phyloP scores from a whole-genome alignment of 805 yeast genomes.

The Nakazawaea molendinolei region DNA sequence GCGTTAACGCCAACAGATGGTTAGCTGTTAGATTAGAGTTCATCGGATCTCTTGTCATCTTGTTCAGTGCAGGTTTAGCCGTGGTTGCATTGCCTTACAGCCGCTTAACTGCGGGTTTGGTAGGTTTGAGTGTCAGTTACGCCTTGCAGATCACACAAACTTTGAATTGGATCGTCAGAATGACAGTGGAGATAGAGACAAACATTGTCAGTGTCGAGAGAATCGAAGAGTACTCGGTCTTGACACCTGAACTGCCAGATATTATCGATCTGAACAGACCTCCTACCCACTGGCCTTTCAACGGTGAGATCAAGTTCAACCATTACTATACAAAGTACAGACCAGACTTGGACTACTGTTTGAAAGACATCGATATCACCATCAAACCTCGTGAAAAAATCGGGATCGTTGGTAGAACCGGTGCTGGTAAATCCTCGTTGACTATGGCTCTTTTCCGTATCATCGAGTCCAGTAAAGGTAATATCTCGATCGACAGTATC shows the following conservation, averaged over 20 bases:
- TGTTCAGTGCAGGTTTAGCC: conserved; percentile 72
- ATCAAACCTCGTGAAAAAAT: conserved; percentile 67
- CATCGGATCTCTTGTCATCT: conserved; percentile 72
- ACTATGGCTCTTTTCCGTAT: conserved; percentile 70
- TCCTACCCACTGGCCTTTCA: conserved; percentile 51
- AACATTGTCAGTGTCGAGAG: conserved; percentile 90
- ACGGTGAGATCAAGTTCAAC: conserved; percentile 53
- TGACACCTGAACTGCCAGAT: conserved; percentile 70
- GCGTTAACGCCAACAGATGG: conserved; percentile 85
- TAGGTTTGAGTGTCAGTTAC: conserved; percentile 80
- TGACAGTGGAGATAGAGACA: conserved; percentile 91
- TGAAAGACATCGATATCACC: conserved; percentile 48
- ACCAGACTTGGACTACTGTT: conserved; percentile 60
- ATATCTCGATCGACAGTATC: conserved; percentile 57
- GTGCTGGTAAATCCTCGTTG: conserved; percentile 78
- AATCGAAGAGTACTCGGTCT: conserved; percentile 67
- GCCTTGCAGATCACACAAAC: conserved; percentile 81
- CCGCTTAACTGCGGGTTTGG: conserved; percentile 66
- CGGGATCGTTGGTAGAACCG: conserved; percentile 87
- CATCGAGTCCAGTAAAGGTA: conserved; percentile 61
- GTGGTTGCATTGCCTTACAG: conserved; percentile 57
- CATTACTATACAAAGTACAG: conserved; percentile 69
- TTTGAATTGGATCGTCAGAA: conserved; percentile 85
- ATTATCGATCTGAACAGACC: conserved; percentile 60
- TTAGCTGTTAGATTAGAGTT: conserved; percentile 80